Evolutionary conservation across 2,329 filamentous ascomycete species (phyloP).

Genomic region (Aureobasidium sp.): DNA sequence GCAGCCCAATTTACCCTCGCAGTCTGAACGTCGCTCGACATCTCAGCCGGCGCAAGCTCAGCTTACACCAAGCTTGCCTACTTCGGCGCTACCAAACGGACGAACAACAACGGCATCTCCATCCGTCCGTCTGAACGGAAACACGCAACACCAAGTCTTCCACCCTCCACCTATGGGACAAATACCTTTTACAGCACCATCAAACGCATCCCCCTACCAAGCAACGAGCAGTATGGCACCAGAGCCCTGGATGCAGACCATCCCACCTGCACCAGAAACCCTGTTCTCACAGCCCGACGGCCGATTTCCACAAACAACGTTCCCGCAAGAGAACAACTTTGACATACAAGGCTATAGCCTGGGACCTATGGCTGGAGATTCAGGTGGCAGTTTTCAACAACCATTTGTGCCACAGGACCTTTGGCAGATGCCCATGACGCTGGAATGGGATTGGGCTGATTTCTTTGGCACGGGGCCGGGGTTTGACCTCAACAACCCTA

Average conservation of each 20-base stretch:
- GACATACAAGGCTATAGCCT: conserved; percentile 13
- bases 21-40: neutral
- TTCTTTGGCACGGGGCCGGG: conserved; percentile 13
- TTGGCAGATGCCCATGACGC: conserved; percentile 91
- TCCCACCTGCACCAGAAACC: neutral
- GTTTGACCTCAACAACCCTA: conserved; percentile 8
- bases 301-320: neutral
- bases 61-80: conserved; percentile 19
- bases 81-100: conserved; percentile 16
- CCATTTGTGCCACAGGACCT: conserved; percentile 87
- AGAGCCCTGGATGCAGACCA: neutral
- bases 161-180: neutral
- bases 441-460: conserved; percentile 78
- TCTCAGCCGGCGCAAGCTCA: neutral
- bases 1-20: neutral
- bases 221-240: neutral
- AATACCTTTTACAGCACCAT: neutral
- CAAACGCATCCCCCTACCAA: neutral
- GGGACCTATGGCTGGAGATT: conserved; percentile 15
- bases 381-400: conserved; percentile 56
- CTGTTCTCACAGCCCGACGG: neutral
- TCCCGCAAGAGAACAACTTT: conserved; percentile 14
- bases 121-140: neutral
- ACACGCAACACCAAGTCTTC: neutral
- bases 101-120: neutral